These are phyloP conservation scores for Teratosphaeria viscida DNA, from an alignment of 2,329 filamentous ascomycete species.

Conservation along the genomic window DNA sequence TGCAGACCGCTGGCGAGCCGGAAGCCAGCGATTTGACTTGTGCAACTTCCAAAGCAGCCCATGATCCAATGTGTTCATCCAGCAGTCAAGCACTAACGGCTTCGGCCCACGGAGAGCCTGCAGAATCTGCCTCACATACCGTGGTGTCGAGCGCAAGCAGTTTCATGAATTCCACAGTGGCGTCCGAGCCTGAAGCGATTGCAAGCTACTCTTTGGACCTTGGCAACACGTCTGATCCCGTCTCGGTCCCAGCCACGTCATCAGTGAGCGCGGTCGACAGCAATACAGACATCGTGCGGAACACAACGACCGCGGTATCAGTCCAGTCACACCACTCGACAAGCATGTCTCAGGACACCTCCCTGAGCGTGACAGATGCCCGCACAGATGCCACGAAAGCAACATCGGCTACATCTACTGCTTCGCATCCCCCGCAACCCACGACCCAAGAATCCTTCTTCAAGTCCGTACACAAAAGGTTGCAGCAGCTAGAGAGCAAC, in stretches of 20 bases:
- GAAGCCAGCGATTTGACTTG: not conserved
- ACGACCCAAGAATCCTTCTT: constrained; percentile 97
- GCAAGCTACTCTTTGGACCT: not conserved
- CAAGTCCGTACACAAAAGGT: constrained; percentile 86
- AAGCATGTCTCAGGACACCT: not conserved
- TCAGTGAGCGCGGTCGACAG: not conserved
- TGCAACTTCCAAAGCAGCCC: not conserved
- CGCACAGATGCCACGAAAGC: not conserved
- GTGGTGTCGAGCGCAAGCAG: not conserved
- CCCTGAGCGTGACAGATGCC: not conserved
- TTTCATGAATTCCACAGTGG: not conserved
- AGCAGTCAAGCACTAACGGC: not conserved
- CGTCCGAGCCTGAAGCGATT: not conserved
- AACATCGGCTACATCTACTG: constrained; percentile 12
- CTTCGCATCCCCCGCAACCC: constrained; percentile 44
- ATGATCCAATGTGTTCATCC: not conserved
- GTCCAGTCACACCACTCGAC: not conserved
- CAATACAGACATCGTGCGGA: not conserved
- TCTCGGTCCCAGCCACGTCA: not conserved
- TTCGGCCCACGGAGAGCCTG: not conserved
- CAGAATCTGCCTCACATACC: not conserved
- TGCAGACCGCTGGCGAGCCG: not conserved
- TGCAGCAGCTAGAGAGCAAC: constrained; percentile 85
- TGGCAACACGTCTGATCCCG: not conserved
- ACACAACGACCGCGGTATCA: not conserved